Base-by-base conservation (phyloP, 108 stramenopile species). In the Chaetoceros tenuissimus region DNA sequence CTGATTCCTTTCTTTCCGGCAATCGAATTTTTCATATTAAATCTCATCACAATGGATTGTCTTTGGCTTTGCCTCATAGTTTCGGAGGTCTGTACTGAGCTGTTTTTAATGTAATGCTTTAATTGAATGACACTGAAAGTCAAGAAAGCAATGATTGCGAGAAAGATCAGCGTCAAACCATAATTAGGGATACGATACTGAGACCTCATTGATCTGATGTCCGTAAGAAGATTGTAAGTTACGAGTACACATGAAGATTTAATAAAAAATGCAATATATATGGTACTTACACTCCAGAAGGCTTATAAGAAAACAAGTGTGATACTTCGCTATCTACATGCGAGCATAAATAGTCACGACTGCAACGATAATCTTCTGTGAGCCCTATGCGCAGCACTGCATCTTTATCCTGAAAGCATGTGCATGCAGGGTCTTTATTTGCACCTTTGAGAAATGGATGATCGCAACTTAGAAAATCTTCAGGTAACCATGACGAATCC, bases 391-490 rank as follows among this genome's bases (percentile, higher is more conserved):
- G 23, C 3, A 61, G 66, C 16, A 59, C 51, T 17, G 60, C 60
- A 31, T 60, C 51, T 53, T 53, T 46, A 23, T 67, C 52, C 13
- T 48, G 28, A 24, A 54, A 67, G 20, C 66, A 67, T 29, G 59
- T 30, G 44, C 66, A 67, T 22, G 26, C 44, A 46, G 66, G 66
- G n/a, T 54, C 22, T 46, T 30, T n/a, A 61, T 17, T 3, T 29
- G 3, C 10, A 60, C n/a, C n/a, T n/a, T n/a, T n/a, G n/a, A n/a
- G n/a, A n/a, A n/a, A n/a, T n/a, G n/a, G n/a, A n/a, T n/a, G 23
- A 17, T 53, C 40, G 52, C 66, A 67, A 29, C 34, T 31, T 13
- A 60, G 66, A 53, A 61, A 53, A 22, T 52, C 60, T 2, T 19
- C 28, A 20, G 58, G 64, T 17, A 55, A 53, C 66, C 57, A 67